These are phyloP conservation scores for Hysterangium stoloniferum DNA, from an alignment of 768 basidiomycete species.

Conservation along the genomic window DNA sequence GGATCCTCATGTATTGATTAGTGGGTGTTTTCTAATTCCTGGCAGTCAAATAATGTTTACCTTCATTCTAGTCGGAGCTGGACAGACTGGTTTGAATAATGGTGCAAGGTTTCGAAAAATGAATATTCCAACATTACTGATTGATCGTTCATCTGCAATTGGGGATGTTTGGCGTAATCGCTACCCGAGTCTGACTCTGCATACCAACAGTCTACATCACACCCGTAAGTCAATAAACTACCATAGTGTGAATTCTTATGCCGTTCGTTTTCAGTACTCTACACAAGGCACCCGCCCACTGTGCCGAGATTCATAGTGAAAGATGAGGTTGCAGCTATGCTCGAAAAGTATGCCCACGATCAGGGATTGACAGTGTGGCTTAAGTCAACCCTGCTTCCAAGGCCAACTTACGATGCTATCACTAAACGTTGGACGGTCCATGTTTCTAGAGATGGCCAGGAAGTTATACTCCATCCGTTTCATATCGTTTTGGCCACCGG, in stretches of 20 bases:
- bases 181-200: constrained; percentile 35
- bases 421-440: constrained; percentile 28
- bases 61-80: constrained; percentile 31
- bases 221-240: constrained; percentile 1
- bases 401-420: constrained; percentile 27
- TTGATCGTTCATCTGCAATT: constrained; percentile 28
- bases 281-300: constrained; percentile 30
- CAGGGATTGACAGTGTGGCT: constrained; percentile 41
- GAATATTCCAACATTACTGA: constrained; percentile 30
- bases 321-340: constrained; percentile 37
- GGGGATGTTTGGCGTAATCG: constrained; percentile 39
- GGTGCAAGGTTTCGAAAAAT: constrained; percentile 37
- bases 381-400: constrained; percentile 24
- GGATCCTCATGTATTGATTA: constrained; percentile 19
- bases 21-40: constrained; percentile 6
- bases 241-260: background rate
- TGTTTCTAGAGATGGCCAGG: constrained; percentile 24
- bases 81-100: constrained; percentile 35
- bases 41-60: background rate
- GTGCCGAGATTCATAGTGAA: constrained; percentile 36
- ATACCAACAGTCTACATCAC: constrained; percentile 23
- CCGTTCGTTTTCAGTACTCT: constrained; percentile 25
- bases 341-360: constrained; percentile 32
- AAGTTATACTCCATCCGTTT: constrained; percentile 26
- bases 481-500: constrained; percentile 37